Conservation (phyloP, 2,329 filamentous ascomycete species). For the Monosporascus sp. region DNA sequence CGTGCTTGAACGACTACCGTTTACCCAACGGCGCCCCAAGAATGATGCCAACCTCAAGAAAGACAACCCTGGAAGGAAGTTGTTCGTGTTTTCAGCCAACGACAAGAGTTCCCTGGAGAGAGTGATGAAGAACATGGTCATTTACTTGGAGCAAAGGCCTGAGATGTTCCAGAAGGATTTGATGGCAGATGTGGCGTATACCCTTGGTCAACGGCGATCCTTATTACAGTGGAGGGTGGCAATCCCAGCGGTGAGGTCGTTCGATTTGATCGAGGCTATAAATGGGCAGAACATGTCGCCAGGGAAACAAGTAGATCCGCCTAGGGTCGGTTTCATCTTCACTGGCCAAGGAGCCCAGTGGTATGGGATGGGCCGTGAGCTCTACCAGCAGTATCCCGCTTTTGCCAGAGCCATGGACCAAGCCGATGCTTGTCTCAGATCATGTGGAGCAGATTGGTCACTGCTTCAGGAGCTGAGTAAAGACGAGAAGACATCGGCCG, state of each 20-base stretch:
- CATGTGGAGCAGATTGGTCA: constrained; percentile 29
- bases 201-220: constrained; percentile 38
- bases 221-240: constrained; percentile 38
- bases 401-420: constrained; percentile 30
- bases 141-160: constrained; percentile 36
- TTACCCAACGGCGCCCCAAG: constrained; percentile 23
- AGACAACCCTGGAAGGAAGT: constrained; percentile 25
- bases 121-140: constrained; percentile 33
- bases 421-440: constrained; percentile 26
- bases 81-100: constrained; percentile 39
- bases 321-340: constrained; percentile 35
- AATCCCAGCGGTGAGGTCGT: constrained; percentile 36
- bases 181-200: constrained; percentile 43
- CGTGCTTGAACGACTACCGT: constrained; percentile 28
- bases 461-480: constrained; percentile 30
- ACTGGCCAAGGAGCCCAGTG: constrained; percentile 37
- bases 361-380: constrained; percentile 36
- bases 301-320: constrained; percentile 31
- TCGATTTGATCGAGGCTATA: constrained; percentile 38
- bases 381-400: constrained; percentile 31
- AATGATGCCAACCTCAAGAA: constrained; percentile 28
- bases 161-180: constrained; percentile 39
- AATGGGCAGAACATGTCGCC: constrained; percentile 30
- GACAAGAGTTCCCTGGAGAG: constrained; percentile 31
- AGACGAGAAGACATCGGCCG: constrained; percentile 28